Conservation (phyloP, 2,329 filamentous ascomycete genomes). For the Drechslera avenae region DNA sequence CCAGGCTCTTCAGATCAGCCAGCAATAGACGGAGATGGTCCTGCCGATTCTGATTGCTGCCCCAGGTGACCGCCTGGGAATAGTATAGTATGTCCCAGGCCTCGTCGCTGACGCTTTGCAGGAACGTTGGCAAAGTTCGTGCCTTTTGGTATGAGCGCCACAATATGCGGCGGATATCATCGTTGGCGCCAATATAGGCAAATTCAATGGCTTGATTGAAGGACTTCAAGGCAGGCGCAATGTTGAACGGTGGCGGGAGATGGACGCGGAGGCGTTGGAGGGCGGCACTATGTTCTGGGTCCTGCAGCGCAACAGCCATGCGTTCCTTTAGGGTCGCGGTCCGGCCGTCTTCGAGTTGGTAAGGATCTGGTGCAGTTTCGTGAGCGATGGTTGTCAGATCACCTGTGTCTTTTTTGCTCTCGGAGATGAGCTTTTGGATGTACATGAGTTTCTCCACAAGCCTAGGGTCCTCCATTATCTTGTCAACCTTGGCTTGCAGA, state of each 20-base stretch:
- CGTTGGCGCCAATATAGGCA: constrained; percentile 45
- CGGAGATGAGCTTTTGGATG: constrained; percentile 34
- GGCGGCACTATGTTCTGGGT: constrained; percentile 39
- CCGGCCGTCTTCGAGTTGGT: constrained; percentile 28
- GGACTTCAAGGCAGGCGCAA: constrained; percentile 36
- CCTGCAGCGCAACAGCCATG: constrained; percentile 30
- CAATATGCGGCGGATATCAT: constrained; percentile 42
- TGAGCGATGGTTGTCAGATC: constrained; percentile 25
- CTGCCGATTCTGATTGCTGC: constrained; percentile 40
- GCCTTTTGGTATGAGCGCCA: constrained; percentile 46
- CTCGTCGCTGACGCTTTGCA: constrained; percentile 41
- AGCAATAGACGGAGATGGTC: constrained; percentile 37
- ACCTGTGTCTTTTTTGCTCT: constrained; percentile 16
- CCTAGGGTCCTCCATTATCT: constrained; percentile 42
- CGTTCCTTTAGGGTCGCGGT: constrained; percentile 33
- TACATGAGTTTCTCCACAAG: constrained; percentile 42
- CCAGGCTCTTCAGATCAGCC: constrained; percentile 38
- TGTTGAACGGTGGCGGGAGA: constrained; percentile 40
- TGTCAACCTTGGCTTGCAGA: constrained; percentile 41
- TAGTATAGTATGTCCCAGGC: constrained; percentile 49
- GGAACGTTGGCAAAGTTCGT: constrained; percentile 38
- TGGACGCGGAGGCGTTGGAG: constrained; percentile 34
- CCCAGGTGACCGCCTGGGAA: constrained; percentile 46
- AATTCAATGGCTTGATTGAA: constrained; percentile 46
- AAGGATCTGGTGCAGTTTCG: constrained; percentile 38